These are phyloP conservation scores for Centrapalus pauciflorus DNA, from an alignment of 129 eudicot genomes.

Conservation along the genomic window DNA sequence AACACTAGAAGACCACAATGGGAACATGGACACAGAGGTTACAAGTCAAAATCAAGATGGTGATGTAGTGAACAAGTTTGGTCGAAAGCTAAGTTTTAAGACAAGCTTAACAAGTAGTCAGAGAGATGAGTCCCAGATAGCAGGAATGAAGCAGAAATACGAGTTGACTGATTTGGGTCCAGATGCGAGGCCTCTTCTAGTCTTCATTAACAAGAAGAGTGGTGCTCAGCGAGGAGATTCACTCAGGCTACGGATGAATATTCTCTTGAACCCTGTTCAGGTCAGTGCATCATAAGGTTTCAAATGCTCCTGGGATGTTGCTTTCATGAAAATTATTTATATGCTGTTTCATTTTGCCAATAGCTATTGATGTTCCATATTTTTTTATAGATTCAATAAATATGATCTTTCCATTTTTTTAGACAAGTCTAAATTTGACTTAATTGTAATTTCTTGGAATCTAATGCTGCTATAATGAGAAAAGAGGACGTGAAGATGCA, in stretches of 20 bases:
- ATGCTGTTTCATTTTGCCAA: not conserved
- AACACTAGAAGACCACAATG: slow-evolving; percentile 47
- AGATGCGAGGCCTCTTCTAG: slow-evolving; percentile 90
- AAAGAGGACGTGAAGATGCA: not conserved
- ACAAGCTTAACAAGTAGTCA: slow-evolving; percentile 58
- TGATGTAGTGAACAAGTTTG: slow-evolving; percentile 39
- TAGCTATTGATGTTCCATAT: too few species aligned
- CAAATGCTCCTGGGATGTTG: not conserved
- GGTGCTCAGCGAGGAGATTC: slow-evolving; percentile 95
- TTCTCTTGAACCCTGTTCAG: slow-evolving; percentile 95
- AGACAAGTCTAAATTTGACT: not conserved
- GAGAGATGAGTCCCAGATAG: slow-evolving; percentile 61
- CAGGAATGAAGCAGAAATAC: slow-evolving; percentile 55
- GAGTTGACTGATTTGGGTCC: slow-evolving; percentile 84
- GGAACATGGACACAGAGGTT: slow-evolving; percentile 31
- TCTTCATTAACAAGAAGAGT: slow-evolving; percentile 90
- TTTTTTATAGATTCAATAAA: too few species aligned
- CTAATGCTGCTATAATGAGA: not conserved
- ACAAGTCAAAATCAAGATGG: slow-evolving; percentile 36
- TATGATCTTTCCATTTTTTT: not conserved
- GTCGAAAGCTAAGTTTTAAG: slow-evolving; percentile 42
- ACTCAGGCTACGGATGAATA: slow-evolving; percentile 76
- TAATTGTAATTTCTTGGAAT: slow-evolving; percentile 1
- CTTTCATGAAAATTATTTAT: not conserved
- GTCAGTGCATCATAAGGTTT: slow-evolving; percentile 39